Conservation (phyloP, 305 asterid species). For the Lippia alba region DNA sequence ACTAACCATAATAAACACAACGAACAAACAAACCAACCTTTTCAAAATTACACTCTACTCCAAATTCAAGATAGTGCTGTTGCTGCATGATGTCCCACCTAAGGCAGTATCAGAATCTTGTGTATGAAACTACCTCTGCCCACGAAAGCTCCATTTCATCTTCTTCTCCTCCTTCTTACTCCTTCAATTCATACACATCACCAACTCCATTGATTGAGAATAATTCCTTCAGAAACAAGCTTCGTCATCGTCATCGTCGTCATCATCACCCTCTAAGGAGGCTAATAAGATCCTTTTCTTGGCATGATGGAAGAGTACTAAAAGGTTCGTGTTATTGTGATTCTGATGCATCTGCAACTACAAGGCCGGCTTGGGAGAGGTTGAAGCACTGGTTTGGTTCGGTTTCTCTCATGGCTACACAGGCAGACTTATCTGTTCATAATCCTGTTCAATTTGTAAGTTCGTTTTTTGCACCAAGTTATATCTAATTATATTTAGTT, state of each 20-base stretch:
- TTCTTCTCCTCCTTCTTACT: conserved; percentile 25
- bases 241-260: neutral
- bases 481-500: too few relatives aligned
- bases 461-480: neutral
- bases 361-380: conserved; percentile 29
- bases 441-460: conserved; percentile 39
- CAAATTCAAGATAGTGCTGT: conserved; percentile 30
- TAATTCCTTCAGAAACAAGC: conserved; percentile 53
- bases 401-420: conserved; percentile 39
- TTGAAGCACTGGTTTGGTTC: conserved; percentile 38
- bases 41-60: conserved; percentile 67
- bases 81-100: conserved; percentile 46
- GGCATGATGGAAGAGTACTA: conserved; percentile 20
- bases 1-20: conserved; percentile 13
- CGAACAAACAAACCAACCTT: conserved; percentile 3
- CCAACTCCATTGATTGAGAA: conserved; percentile 40
- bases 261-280: neutral
- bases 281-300: conserved; percentile 7
- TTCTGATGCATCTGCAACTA: conserved; percentile 11
- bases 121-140: neutral
- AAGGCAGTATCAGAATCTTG: conserved; percentile 17
- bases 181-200: conserved; percentile 23
- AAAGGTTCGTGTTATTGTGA: neutral
- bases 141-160: conserved; percentile 62
- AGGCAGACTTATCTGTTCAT: conserved; percentile 23